phyloP scores from a whole-genome alignment of 441 rosid genomes.

The Hura crepitans region DNA sequence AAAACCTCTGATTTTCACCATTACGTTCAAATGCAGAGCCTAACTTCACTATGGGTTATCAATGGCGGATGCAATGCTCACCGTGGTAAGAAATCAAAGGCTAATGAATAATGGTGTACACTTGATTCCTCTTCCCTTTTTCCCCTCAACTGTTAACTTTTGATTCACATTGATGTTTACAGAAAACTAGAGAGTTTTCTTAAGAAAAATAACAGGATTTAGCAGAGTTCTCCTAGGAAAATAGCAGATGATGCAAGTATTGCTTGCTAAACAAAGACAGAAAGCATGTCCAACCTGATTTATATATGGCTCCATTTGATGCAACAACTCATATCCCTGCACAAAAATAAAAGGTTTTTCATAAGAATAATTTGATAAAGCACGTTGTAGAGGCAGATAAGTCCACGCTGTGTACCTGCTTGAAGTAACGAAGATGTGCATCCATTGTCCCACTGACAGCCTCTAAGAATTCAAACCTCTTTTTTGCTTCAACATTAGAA shows the following conservation, averaged over 20 bases:
- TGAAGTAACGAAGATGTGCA: conserved; percentile 91
- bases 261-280: neutral
- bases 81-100: neutral
- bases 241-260: neutral
- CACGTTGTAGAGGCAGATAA: conserved; percentile 22
- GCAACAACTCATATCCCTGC: conserved; percentile 88
- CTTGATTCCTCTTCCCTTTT: neutral
- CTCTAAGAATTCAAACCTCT: conserved; percentile 84
- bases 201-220: no score
- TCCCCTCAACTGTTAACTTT: neutral
- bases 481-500: conserved; percentile 83
- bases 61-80: neutral
- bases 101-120: neutral
- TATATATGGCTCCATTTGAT: conserved; percentile 86
- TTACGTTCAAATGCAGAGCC: no score
- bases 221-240: conserved; percentile 4
- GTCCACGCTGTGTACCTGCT: no score
- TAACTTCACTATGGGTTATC: conserved; percentile 1
- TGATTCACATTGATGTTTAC: neutral
- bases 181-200: neutral
- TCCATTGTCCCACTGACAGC: conserved; percentile 90
- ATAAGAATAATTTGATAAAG: conserved; percentile 6
- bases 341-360: conserved; percentile 16
- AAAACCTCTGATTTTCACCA: neutral
- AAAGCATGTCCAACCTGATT: conserved; percentile 51